Conservation (phyloP, 495 filamentous ascomycete species). For the Melanomma pulvis-pyrius region DNA sequence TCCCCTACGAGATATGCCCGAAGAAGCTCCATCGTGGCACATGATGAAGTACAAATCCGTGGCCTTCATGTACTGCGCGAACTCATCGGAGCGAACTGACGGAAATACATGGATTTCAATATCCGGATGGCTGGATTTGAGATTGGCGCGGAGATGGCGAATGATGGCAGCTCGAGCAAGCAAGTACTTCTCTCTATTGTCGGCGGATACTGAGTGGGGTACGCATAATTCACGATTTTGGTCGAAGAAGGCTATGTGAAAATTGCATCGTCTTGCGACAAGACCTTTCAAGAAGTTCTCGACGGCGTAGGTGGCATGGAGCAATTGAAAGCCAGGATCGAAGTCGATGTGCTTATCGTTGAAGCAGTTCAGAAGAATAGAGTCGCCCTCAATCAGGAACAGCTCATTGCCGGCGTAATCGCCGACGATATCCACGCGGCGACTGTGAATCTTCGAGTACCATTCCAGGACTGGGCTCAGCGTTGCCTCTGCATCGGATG, state of each 20-base stretch:
- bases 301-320: slow-evolving; percentile 70
- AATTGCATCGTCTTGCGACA: slow-evolving; percentile 63
- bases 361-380: slow-evolving; percentile 65
- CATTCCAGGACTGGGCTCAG: slow-evolving; percentile 27
- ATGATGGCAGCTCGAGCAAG: slow-evolving; percentile 64
- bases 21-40: slow-evolving; percentile 61
- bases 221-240: slow-evolving; percentile 52
- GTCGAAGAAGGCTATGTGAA: slow-evolving; percentile 71
- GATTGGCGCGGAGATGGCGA: slow-evolving; percentile 58
- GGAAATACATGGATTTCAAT: slow-evolving; percentile 54
- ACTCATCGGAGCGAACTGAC: slow-evolving; percentile 50
- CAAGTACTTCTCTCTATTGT: slow-evolving; percentile 54
- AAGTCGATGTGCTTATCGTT: slow-evolving; percentile 64
- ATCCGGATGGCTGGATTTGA: slow-evolving; percentile 37
- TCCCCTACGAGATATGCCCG: neutral
- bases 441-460: slow-evolving; percentile 40
- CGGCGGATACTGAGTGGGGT: slow-evolving; percentile 38
- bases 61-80: slow-evolving; percentile 55
- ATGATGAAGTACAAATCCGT: slow-evolving; percentile 67
- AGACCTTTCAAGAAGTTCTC: slow-evolving; percentile 66
- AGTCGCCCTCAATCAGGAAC: slow-evolving; percentile 75
- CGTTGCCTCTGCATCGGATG: neutral
- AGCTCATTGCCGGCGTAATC: slow-evolving; percentile 74
- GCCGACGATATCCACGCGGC: slow-evolving; percentile 63
- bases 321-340: slow-evolving; percentile 67